Evolutionary conservation across 73 alveolate genomes (phyloP).

Genomic region (Durusdinium trenchii): DNA sequence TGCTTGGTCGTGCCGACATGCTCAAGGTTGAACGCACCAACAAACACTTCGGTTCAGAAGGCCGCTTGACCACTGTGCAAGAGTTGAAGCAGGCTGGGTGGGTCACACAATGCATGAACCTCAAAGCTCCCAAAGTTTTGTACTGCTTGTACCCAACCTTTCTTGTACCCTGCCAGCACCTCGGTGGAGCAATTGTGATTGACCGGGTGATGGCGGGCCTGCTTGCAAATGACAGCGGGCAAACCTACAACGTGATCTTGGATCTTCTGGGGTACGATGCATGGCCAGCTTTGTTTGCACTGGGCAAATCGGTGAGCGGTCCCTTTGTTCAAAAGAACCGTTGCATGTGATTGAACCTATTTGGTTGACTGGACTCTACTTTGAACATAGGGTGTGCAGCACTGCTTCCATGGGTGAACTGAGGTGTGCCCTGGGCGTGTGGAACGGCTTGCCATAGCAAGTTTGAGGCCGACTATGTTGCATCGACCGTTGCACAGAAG

Average conservation of each 20-base stretch:
- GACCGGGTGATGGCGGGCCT: background rate
- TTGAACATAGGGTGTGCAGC: too few species aligned
- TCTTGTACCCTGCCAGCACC: conserved; percentile 23
- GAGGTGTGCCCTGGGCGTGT: too few species aligned
- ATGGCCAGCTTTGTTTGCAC: conserved; percentile 5
- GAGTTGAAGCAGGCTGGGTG: conserved; percentile 42
- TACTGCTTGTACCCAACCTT: background rate
- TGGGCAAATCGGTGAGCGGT: background rate
- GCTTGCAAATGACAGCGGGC: background rate
- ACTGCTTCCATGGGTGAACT: too few species aligned
- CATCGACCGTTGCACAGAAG: too few species aligned
- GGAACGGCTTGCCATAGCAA: too few species aligned
- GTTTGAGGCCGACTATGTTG: too few species aligned
- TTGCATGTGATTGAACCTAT: too few species aligned
- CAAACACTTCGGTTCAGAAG: conserved; percentile 12
- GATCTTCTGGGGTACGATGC: conserved; percentile 30
- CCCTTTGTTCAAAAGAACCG: too few species aligned
- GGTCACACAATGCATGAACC: background rate
- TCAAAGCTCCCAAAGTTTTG: background rate
- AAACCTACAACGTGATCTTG: background rate
- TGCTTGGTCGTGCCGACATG: background rate
- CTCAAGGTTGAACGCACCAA: background rate
- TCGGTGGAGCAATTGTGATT: background rate
- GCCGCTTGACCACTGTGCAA: conserved; percentile 13
- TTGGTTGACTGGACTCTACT: too few species aligned